Evolutionary conservation across 2,329 filamentous ascomycete genomes (phyloP).

Genomic region (Fusarium poae): DNA sequence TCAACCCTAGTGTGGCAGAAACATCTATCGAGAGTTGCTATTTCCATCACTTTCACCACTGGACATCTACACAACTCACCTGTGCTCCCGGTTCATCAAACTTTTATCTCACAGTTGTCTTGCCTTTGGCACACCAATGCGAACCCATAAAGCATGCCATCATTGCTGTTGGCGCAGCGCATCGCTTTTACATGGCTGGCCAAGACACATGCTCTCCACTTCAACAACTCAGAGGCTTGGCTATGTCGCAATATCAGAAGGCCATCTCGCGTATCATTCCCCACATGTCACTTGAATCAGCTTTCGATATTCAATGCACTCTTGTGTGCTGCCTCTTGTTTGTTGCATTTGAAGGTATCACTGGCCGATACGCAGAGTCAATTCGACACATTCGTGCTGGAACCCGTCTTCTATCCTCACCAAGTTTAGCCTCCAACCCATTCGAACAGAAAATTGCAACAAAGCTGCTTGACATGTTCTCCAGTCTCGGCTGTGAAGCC

Average conservation of each 20-base stretch:
- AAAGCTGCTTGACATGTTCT: conserved; percentile 44
- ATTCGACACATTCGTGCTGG: conserved; percentile 42
- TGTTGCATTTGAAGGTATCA: conserved; percentile 43
- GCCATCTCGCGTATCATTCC: conserved; percentile 39
- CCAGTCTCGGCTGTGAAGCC: conserved; percentile 31
- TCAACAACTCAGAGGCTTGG: conserved; percentile 34
- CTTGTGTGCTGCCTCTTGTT: conserved; percentile 44
- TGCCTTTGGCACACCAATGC: conserved; percentile 32
- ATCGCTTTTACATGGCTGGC: conserved; percentile 35
- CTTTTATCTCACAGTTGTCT: conserved; percentile 29
- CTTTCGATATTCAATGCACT: conserved; percentile 35
- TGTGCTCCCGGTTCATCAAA: conserved; percentile 24
- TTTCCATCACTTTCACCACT: conserved; percentile 40
- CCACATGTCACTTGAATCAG: conserved; percentile 25
- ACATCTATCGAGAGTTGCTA: conserved; percentile 31
- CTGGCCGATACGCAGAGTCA: conserved; percentile 40
- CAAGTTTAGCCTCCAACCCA: background rate
- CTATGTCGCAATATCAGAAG: conserved; percentile 43
- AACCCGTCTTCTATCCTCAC: conserved; percentile 25
- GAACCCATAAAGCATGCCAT: conserved; percentile 33
- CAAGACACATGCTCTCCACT: conserved; percentile 30
- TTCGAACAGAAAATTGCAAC: conserved; percentile 14
- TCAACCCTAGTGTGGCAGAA: conserved; percentile 15
- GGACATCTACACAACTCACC: conserved; percentile 37
- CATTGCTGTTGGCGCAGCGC: conserved; percentile 36